Conservation (phyloP, 2,329 filamentous ascomycete species). For the Zymoseptoria brevis region DNA sequence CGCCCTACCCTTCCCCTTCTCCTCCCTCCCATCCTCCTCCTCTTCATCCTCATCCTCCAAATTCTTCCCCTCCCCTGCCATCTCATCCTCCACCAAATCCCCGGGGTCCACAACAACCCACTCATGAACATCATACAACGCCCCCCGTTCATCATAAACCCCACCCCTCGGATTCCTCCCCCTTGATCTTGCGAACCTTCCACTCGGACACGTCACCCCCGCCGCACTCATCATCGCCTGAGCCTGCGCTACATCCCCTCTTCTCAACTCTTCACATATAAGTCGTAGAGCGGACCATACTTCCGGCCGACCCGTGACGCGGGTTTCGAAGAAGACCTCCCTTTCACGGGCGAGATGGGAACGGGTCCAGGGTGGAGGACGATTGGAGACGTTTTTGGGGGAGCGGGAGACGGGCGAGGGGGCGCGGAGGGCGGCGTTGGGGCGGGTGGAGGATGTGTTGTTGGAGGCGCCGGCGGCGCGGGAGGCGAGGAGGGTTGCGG, state of each 20-base stretch:
- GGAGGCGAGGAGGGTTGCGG: neutral
- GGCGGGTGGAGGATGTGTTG: slow-evolving; percentile 7
- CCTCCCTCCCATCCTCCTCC: slow-evolving; percentile 10
- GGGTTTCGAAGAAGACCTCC: slow-evolving; percentile 80
- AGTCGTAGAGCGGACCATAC: slow-evolving; percentile 70
- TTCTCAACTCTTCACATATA: slow-evolving; percentile 60
- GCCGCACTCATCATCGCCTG: slow-evolving; percentile 74
- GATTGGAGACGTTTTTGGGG: slow-evolving; percentile 15
- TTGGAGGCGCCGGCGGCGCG: neutral
- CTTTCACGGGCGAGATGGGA: slow-evolving; percentile 61
- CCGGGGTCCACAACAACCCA: slow-evolving; percentile 40
- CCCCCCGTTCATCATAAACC: slow-evolving; percentile 38
- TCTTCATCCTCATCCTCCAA: slow-evolving; percentile 15
- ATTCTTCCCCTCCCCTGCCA: slow-evolving; percentile 20
- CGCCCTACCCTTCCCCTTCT: slow-evolving; percentile 29
- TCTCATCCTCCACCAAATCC: slow-evolving; percentile 30
- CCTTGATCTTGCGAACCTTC: slow-evolving; percentile 22
- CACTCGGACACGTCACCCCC: slow-evolving; percentile 45
- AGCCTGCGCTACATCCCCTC: slow-evolving; percentile 45
- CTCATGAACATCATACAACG: slow-evolving; percentile 37
- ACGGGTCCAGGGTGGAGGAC: slow-evolving; percentile 55
- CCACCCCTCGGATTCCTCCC: slow-evolving; percentile 23
- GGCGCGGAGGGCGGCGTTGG: slow-evolving; percentile 23
- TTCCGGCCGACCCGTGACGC: slow-evolving; percentile 67
- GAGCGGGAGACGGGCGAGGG: slow-evolving; percentile 15